A percentile compares a stretch with the other conserved stretches of the same genome.
Conservation (phyloP, 164 flowering plant genomes). For the Piper betle region DNA sequence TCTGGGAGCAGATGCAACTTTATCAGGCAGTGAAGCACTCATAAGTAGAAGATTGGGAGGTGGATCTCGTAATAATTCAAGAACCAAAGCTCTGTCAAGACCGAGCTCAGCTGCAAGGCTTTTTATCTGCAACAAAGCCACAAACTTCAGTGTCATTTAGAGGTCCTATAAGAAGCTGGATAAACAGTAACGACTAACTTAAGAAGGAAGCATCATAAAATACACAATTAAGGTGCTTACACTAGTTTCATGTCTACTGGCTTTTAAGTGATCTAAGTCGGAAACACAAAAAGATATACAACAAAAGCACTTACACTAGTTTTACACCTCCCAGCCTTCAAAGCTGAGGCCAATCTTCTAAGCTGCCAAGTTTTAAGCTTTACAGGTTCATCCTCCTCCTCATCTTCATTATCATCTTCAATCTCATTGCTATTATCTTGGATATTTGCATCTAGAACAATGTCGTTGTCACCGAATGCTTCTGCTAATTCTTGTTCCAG, state of each 20-base stretch:
- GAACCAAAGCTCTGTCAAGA: slow-evolving; percentile 82
- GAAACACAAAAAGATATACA: neutral
- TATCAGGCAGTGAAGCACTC: slow-evolving; percentile 77
- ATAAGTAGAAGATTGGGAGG: slow-evolving; percentile 72
- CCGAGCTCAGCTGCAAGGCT: slow-evolving; percentile 78
- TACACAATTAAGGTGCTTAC: slow-evolving; percentile 19
- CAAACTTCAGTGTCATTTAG: neutral
- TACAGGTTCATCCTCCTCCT: too few species aligned
- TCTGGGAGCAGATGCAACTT: slow-evolving; percentile 21
- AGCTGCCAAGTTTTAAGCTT: too few species aligned
- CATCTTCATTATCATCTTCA: too few species aligned
- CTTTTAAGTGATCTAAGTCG: too few species aligned
- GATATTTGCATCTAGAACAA: slow-evolving; percentile 10
- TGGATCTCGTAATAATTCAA: slow-evolving; percentile 77
- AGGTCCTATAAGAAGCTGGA: neutral
- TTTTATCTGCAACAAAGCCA: slow-evolving; percentile 50
- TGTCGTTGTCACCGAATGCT: slow-evolving; percentile 43
- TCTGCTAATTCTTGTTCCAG: slow-evolving; percentile 61
- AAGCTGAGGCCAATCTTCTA: too few species aligned
- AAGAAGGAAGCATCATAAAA: neutral
- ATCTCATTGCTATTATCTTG: neutral
- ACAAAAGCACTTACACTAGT: slow-evolving; percentile 5
- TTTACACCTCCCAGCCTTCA: too few species aligned
- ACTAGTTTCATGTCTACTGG: too few species aligned
- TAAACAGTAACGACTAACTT: too few species aligned